Conservation (phyloP, 805 yeast genomes). For the Myxozyma mucilagina region DNA sequence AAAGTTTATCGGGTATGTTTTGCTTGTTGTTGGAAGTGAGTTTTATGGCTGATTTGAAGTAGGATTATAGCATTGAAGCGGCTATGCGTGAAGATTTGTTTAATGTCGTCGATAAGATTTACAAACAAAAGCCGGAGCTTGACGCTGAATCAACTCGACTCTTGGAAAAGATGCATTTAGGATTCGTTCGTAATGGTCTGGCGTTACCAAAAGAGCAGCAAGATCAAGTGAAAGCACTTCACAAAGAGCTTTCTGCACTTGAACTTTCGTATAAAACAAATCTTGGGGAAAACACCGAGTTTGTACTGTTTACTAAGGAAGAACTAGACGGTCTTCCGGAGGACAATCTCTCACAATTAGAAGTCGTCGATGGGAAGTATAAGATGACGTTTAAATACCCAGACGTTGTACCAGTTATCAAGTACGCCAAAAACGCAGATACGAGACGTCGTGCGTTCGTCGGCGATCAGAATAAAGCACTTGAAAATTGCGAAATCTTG, state of each 20-base stretch:
- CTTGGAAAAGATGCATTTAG: constrained; percentile 56
- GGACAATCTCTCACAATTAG: constrained; percentile 60
- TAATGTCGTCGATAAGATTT: constrained; percentile 56
- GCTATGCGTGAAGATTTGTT: constrained; percentile 67
- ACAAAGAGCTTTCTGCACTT: constrained; percentile 58
- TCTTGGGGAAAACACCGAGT: constrained; percentile 49
- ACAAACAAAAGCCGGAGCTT: constrained; percentile 41
- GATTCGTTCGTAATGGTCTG: constrained; percentile 68
- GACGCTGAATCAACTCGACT: constrained; percentile 59
- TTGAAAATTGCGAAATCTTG: constrained; percentile 63
- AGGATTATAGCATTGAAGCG: constrained; percentile 62
- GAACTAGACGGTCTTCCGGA: constrained; percentile 75
- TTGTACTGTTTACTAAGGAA: constrained; percentile 57
- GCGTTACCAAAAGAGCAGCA: constrained; percentile 57
- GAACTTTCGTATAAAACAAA: constrained; percentile 61
- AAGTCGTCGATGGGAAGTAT: constrained; percentile 47
- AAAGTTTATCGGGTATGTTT: constrained; percentile 38
- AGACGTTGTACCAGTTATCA: constrained; percentile 73
- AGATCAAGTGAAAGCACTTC: constrained; percentile 57
- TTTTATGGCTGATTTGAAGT: constrained; percentile 33
- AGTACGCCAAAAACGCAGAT: constrained; percentile 61
- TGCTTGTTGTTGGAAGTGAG: neutral
- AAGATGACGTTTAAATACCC: constrained; percentile 83
- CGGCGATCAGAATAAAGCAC: constrained; percentile 68
- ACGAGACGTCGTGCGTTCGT: constrained; percentile 67